phyloP scores from a whole-genome alignment of 1,139 yeast species.

The Meyerozyma sp. region DNA sequence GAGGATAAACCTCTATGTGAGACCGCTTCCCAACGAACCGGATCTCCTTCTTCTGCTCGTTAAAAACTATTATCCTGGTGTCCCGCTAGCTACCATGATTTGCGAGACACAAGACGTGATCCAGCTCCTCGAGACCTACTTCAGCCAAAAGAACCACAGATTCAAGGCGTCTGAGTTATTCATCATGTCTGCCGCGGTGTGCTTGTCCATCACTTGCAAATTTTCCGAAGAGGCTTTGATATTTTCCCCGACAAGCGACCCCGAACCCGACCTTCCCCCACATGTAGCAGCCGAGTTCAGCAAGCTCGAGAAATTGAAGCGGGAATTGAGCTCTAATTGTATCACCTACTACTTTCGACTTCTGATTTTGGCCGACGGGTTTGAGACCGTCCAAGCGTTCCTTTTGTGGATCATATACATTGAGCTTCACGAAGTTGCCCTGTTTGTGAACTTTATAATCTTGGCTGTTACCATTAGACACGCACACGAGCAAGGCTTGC shows the following conservation, averaged over 20 bases:
- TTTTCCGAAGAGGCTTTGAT: conserved; percentile 9
- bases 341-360: conserved; percentile 45
- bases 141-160: conserved; percentile 6
- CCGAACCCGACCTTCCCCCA: background rate
- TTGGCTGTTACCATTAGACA: conserved; percentile 50
- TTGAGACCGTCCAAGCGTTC: conserved; percentile 46
- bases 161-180: conserved; percentile 26
- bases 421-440: conserved; percentile 36
- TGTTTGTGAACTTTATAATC: conserved; percentile 40
- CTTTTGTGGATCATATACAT: conserved; percentile 40
- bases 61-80: conserved; percentile 12
- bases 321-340: background rate
- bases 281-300: background rate
- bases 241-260: background rate
- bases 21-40: conserved; percentile 25
- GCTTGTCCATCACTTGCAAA: conserved; percentile 20
- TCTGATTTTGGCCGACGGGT: conserved; percentile 45
- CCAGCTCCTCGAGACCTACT: conserved; percentile 13
- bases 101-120: conserved; percentile 7
- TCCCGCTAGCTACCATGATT: conserved; percentile 8
- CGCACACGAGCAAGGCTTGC: conserved; percentile 64
- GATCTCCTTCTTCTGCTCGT: conserved; percentile 19
- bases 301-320: background rate
- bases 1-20: conserved; percentile 15
- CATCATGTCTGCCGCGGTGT: conserved; percentile 27